phyloP scores from a whole-genome alignment of 495 filamentous ascomycete genomes.

The Neurospora sp. region DNA sequence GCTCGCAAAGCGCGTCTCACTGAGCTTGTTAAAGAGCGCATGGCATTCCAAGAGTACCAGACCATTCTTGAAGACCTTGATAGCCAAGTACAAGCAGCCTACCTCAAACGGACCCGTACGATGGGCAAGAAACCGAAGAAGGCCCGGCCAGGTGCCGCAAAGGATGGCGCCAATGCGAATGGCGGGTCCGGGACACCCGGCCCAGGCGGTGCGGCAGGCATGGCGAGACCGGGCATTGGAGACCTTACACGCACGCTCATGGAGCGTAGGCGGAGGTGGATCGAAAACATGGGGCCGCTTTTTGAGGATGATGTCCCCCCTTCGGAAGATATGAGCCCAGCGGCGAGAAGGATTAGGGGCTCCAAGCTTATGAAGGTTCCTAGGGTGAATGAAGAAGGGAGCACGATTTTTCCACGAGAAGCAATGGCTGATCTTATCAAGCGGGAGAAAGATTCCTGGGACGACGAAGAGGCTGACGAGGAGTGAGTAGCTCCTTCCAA shows the following conservation, averaged over 20 bases:
- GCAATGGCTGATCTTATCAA: slow-evolving; percentile 46
- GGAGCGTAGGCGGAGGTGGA: slow-evolving; percentile 81
- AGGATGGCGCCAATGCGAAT: slow-evolving; percentile 36
- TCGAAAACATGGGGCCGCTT: slow-evolving; percentile 73
- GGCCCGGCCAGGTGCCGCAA: slow-evolving; percentile 55
- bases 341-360: not conserved
- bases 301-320: slow-evolving; percentile 55
- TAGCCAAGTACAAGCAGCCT: slow-evolving; percentile 87
- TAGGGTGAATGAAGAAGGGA: slow-evolving; percentile 27
- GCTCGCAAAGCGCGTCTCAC: slow-evolving; percentile 78
- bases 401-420: slow-evolving; percentile 52
- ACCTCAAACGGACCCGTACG: slow-evolving; percentile 90
- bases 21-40: slow-evolving; percentile 76
- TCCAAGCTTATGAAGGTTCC: slow-evolving; percentile 34
- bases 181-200: slow-evolving; percentile 45
- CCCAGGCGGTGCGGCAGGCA: slow-evolving; percentile 39
- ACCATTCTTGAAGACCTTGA: slow-evolving; percentile 97
- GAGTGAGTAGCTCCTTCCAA: slow-evolving; percentile 12
- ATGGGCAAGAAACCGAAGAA: slow-evolving; percentile 92
- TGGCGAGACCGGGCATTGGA: slow-evolving; percentile 74
- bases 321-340: not conserved
- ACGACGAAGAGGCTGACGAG: slow-evolving; percentile 58
- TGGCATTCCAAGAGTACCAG: slow-evolving; percentile 91
- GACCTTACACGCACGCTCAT: slow-evolving; percentile 83
- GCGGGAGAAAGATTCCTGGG: slow-evolving; percentile 65